phyloP scores from a whole-genome alignment of 176 grass and related monocot species.

The Triticum timopheevii region DNA sequence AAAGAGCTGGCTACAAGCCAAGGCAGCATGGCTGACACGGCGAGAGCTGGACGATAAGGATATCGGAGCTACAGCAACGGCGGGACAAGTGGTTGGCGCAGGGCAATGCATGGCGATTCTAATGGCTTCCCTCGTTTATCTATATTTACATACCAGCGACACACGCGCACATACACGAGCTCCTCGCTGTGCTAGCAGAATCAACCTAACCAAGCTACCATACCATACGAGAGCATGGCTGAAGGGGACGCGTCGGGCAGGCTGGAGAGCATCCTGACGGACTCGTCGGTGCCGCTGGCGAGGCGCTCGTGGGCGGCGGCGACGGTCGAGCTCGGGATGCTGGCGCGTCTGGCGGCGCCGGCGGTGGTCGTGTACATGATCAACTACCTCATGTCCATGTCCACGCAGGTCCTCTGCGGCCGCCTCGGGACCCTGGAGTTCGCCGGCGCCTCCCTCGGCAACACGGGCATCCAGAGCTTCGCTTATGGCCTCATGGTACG shows the following conservation, averaged over 20 bases:
- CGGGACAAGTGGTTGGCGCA: too few relatives aligned
- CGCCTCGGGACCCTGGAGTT: conserved; percentile 64
- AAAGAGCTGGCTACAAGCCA: too few relatives aligned
- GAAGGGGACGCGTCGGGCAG: neutral
- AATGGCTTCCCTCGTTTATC: too few relatives aligned
- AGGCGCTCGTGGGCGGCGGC: conserved; percentile 22
- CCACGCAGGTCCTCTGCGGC: conserved; percentile 59
- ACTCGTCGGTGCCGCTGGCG: neutral
- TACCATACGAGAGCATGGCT: too few relatives aligned
- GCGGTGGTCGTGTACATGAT: conserved; percentile 61
- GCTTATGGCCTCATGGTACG: conserved; percentile 71
- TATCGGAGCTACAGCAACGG: too few relatives aligned
- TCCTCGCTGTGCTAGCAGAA: too few relatives aligned
- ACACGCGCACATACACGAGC: too few relatives aligned
- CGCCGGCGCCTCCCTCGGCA: conserved; percentile 53
- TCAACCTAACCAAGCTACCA: too few relatives aligned
- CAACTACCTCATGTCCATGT: conserved; percentile 69
- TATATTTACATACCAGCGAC: too few relatives aligned
- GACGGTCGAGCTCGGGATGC: conserved; percentile 24
- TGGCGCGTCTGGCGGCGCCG: conserved; percentile 51
- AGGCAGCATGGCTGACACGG: too few relatives aligned
- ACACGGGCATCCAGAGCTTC: conserved; percentile 68
- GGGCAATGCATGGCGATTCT: too few relatives aligned
- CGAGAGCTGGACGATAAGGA: too few relatives aligned
- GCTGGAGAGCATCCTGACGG: conserved; percentile 50